Base-by-base conservation (phyloP, 2,329 filamentous ascomycete species). In the Parastagonospora nodorum region DNA sequence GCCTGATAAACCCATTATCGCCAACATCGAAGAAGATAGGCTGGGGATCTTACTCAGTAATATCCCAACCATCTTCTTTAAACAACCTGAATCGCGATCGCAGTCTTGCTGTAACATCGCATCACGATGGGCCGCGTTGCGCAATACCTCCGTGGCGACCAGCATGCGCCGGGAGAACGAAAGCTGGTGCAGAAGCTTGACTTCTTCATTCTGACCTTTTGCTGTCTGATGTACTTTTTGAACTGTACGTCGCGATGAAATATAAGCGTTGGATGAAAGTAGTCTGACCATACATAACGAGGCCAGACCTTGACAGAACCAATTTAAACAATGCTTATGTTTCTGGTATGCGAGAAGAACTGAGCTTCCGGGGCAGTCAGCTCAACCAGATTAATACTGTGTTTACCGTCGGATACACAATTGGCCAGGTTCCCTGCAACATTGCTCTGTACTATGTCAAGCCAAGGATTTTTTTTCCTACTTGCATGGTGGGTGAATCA, bases 181-280 rank as follows among this genome's bases (percentile, higher is more conserved):
- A 75, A 74, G 51, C 69, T 86, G 19, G 72, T 86, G 5, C 77
- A 75, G 35, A 85, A 84, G 72, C 82, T 85, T 41, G 84, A 86
- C 64, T 86, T 85, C 60, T 86, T 86, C 71, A 86, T 86, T 58
- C 68, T 87, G 38, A 84, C 81, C 0, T 86, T 86, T 61, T 86
- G 84, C 68, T 87, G 84, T 61, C 63, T 87, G 8, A 74, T 72
- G 66, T 75, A 71, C 48, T 74, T 72, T 35, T 33, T 70, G 9
- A 63, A 65, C 36, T 24, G 19, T 24, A 24, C 19, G 19, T 24
- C 19, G 19, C 19, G 3, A 24, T 24, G 3, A 24, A 24, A 5
- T 24, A 3, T 24, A 3, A 24, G 19, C 5, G 19, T 24, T 24
- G 19, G 19, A 24, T 24, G 19, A 24, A 24, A 24, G 19, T 24